These are phyloP conservation scores for Fomitopsis betulina DNA, from an alignment of 1,284 basidiomycete genomes.

Conservation along the genomic window DNA sequence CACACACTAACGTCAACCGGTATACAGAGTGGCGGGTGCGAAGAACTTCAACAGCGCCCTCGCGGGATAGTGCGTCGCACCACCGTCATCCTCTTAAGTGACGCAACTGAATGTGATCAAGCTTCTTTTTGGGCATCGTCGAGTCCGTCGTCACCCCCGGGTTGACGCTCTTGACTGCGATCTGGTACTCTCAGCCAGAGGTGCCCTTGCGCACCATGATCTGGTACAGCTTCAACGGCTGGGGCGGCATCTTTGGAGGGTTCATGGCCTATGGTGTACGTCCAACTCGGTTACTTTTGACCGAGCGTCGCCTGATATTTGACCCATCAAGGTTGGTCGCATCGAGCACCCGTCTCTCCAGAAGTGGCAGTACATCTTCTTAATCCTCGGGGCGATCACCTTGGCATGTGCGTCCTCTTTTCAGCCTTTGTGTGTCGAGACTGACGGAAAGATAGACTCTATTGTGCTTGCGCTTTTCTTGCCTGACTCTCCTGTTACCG, in stretches of 20 bases:
- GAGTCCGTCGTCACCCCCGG: conserved; percentile 20
- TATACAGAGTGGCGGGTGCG: conserved; percentile 9
- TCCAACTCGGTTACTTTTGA: background rate
- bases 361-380: conserved; percentile 20
- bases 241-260: conserved; percentile 18
- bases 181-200: conserved; percentile 18
- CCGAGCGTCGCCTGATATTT: background rate
- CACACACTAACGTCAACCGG: no score
- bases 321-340: conserved; percentile 10
- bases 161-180: conserved; percentile 15
- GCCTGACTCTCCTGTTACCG: conserved; percentile 65
- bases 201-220: conserved; percentile 17
- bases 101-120: background rate
- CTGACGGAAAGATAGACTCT: conserved; percentile 6
- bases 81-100: background rate
- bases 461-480: conserved; percentile 49
- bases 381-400: conserved; percentile 16
- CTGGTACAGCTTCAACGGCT: conserved; percentile 21
- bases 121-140: conserved; percentile 18
- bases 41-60: conserved; percentile 16
- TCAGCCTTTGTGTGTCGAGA: background rate
- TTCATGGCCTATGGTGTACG: conserved; percentile 17
- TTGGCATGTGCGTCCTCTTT: conserved; percentile 10
- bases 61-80: conserved; percentile 11
- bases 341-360: conserved; percentile 13